Evolutionary conservation across 1,139 yeast species (phyloP).

Genomic region (Candida anutae): DNA sequence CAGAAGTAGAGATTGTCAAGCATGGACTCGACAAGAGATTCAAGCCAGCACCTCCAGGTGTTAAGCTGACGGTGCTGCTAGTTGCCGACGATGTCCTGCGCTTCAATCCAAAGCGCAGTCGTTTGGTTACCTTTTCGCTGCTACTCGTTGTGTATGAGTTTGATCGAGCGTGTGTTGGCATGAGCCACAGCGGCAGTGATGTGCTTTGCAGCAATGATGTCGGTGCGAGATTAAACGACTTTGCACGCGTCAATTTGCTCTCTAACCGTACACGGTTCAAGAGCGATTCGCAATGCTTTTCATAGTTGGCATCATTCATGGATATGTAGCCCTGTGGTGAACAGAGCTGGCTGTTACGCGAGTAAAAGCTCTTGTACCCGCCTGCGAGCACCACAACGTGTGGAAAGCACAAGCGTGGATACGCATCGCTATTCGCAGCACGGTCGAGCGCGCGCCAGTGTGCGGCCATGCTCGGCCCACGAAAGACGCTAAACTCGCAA

Average conservation of each 20-base stretch:
- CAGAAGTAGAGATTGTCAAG: conserved; percentile 1
- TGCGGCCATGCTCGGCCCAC: conserved; percentile 90
- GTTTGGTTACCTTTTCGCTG: conserved; percentile 26
- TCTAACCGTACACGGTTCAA: conserved; percentile 62
- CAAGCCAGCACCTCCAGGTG: too few relatives aligned
- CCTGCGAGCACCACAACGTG: conserved; percentile 86
- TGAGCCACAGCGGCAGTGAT: conserved; percentile 3
- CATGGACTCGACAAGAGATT: too few relatives aligned
- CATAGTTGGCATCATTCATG: conserved; percentile 74
- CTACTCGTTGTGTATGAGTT: conserved; percentile 27
- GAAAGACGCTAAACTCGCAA: conserved; percentile 86
- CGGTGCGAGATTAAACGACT: conserved; percentile 10
- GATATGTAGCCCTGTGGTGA: conserved; percentile 74
- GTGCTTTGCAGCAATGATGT: conserved; percentile 5
- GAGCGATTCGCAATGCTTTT: conserved; percentile 61
- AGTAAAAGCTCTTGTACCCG: conserved; percentile 77
- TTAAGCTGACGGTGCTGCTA: neutral
- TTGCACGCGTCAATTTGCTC: conserved; percentile 39
- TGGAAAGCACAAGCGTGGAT: conserved; percentile 79
- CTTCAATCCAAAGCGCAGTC: conserved; percentile 23
- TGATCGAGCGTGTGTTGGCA: conserved; percentile 22
- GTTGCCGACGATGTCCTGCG: conserved; percentile 3
- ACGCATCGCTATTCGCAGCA: conserved; percentile 57
- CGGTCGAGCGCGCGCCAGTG: conserved; percentile 83
- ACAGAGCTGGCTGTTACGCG: conserved; percentile 47